These are phyloP conservation scores for Psophocarpus tetragonolobus DNA, from an alignment of 306 rosid species.

Conservation along the genomic window DNA sequence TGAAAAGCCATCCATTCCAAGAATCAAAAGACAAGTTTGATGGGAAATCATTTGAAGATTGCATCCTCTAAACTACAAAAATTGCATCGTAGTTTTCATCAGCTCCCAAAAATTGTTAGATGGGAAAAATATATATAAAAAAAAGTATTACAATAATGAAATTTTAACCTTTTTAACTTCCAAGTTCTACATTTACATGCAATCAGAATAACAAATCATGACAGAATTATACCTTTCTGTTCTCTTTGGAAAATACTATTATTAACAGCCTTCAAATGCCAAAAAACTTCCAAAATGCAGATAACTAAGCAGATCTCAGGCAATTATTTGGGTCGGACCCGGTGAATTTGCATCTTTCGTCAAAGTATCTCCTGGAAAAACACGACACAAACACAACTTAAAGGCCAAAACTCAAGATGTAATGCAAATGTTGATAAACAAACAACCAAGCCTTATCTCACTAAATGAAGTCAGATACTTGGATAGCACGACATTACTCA, in stretches of 20 bases:
- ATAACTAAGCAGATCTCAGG: slow-evolving; percentile 38
- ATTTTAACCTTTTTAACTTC: neutral
- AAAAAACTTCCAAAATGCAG: slow-evolving; percentile 21
- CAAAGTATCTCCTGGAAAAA: slow-evolving; percentile 48
- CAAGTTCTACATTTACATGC: neutral
- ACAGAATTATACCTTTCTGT: neutral
- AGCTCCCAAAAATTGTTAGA: neutral
- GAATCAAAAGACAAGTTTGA: neutral
- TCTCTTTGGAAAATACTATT: slow-evolving; percentile 27
- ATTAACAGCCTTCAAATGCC: slow-evolving; percentile 10
- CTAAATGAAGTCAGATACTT: too few species aligned
- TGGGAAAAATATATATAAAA: neutral
- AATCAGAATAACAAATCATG: neutral
- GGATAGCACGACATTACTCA: too few species aligned
- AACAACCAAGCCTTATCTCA: too few species aligned
- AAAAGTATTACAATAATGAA: neutral
- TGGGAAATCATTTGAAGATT: neutral
- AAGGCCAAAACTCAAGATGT: neutral
- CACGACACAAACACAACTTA: slow-evolving; percentile 28
- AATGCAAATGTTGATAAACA: neutral
- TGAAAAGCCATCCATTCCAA: neutral
- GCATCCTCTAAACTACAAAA: neutral
- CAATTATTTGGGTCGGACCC: slow-evolving; percentile 37
- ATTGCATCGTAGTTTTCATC: neutral
- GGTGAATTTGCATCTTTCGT: slow-evolving; percentile 46